A percentile compares a stretch with the other conserved stretches of the same genome.
Conservation (phyloP, 2,329 filamentous ascomycete genomes). For the Aspergillus quadrilineatus region DNA sequence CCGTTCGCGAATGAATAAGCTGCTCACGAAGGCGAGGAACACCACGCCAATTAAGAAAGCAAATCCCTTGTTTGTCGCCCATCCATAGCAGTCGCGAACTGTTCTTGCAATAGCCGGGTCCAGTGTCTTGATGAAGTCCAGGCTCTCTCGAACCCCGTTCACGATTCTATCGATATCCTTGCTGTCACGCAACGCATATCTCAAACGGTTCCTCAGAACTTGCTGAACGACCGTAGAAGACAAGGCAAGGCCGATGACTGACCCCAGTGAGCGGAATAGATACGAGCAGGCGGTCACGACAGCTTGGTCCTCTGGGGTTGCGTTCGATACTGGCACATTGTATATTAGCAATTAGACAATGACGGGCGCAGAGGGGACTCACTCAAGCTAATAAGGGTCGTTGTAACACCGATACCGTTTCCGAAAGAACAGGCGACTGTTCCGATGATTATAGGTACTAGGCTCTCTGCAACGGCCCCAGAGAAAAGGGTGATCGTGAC, state of each 20-base stretch:
- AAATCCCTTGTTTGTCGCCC: constrained; percentile 54
- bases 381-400: constrained; percentile 67
- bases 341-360: constrained; percentile 5
- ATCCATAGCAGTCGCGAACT: constrained; percentile 67
- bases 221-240: constrained; percentile 71
- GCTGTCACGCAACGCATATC: constrained; percentile 54
- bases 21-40: constrained; percentile 47
- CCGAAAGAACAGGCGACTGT: constrained; percentile 56
- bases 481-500: constrained; percentile 58
- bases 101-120: constrained; percentile 59
- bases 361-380: constrained; percentile 23
- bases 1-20: constrained; percentile 58
- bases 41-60: constrained; percentile 52
- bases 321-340: constrained; percentile 61
- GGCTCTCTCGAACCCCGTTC: constrained; percentile 65
- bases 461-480: constrained; percentile 52
- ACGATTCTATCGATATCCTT: constrained; percentile 66
- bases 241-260: constrained; percentile 66
- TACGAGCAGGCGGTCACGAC: constrained; percentile 77
- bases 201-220: constrained; percentile 59
- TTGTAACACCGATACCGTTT: constrained; percentile 65
- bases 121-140: constrained; percentile 66
- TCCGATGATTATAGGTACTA: constrained; percentile 56
- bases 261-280: constrained; percentile 72
- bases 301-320: constrained; percentile 65